A percentile compares a stretch with the other conserved stretches of the same genome.
phyloP scores from a whole-genome alignment of 2,329 filamentous ascomycete genomes.

The Neobulgaria alba region DNA sequence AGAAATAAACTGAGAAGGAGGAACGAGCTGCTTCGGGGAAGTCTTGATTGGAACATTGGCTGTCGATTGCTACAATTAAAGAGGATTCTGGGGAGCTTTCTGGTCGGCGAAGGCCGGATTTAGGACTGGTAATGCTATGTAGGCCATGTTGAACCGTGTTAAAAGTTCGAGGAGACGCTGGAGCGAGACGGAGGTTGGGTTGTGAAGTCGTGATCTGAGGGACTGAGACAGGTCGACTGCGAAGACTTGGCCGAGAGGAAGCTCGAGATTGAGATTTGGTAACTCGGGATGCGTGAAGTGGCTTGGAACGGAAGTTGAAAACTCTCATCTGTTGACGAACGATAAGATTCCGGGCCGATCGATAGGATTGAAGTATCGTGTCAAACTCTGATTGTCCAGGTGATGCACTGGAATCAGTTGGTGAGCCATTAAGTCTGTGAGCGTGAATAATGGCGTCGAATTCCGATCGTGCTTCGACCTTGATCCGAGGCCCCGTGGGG shows the following conservation, averaged over 20 bases:
- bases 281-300: not conserved
- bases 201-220: not conserved
- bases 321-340: not conserved
- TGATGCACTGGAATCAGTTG: too few relatives aligned
- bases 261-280: not conserved
- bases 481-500: too few relatives aligned
- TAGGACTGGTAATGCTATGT: slow-evolving; percentile 1
- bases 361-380: too few relatives aligned
- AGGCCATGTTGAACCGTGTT: slow-evolving; percentile 4
- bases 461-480: too few relatives aligned
- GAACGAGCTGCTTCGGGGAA: slow-evolving; percentile 1
- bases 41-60: slow-evolving; percentile 1
- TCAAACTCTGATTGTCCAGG: too few relatives aligned
- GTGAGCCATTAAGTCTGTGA: too few relatives aligned
- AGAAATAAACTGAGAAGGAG: slow-evolving; percentile 10
- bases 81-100: slow-evolving; percentile 5
- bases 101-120: slow-evolving; percentile 7
- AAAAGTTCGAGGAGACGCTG: not conserved
- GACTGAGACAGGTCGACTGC: not conserved
- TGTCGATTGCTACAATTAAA: slow-evolving; percentile 10
- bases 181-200: not conserved
- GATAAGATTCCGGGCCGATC: not conserved
- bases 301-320: not conserved
- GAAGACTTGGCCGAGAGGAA: not conserved
- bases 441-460: too few relatives aligned